These are phyloP conservation scores for Amniculicola lignicola DNA, from an alignment of 495 filamentous ascomycete genomes.

Conservation along the genomic window DNA sequence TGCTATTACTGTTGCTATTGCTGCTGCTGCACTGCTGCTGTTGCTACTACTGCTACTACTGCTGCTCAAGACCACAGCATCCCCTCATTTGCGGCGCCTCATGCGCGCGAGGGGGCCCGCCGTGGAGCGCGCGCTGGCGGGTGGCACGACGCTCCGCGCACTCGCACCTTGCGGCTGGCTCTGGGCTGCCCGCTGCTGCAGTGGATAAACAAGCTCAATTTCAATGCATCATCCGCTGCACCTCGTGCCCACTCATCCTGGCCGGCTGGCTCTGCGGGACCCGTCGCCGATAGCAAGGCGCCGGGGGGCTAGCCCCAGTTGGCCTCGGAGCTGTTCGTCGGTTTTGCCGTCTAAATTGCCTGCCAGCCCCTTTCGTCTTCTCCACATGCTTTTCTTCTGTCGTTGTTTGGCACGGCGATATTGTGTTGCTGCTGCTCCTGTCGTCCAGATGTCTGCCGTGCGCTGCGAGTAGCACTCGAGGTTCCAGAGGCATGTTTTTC, in stretches of 20 bases:
- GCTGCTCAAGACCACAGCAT: too few relatives aligned
- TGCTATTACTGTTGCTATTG: too few relatives aligned
- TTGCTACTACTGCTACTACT: too few relatives aligned
- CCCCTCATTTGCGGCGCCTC: background rate
- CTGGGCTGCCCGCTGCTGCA: background rate
- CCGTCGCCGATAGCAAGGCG: background rate
- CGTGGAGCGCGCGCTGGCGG: background rate
- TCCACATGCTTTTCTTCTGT: background rate
- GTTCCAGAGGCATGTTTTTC: slow-evolving; percentile 18
- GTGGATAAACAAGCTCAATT: slow-evolving; percentile 26
- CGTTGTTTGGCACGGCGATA: background rate
- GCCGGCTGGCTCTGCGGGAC: background rate
- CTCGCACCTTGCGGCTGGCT: background rate
- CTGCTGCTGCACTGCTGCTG: too few relatives aligned
- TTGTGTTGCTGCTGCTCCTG: background rate
- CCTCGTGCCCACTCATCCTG: background rate
- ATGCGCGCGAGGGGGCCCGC: background rate
- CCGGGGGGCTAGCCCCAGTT: slow-evolving; percentile 3
- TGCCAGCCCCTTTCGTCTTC: slow-evolving; percentile 9
- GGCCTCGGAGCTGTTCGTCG: background rate
- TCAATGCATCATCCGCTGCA: slow-evolving; percentile 6
- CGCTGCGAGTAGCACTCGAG: background rate
- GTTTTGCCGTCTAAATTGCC: slow-evolving; percentile 16
- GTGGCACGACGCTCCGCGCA: background rate
- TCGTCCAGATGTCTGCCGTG: slow-evolving; percentile 15